Evolutionary conservation across 345 rosid species (phyloP).

Genomic region (Toxicodendron radicans): DNA sequence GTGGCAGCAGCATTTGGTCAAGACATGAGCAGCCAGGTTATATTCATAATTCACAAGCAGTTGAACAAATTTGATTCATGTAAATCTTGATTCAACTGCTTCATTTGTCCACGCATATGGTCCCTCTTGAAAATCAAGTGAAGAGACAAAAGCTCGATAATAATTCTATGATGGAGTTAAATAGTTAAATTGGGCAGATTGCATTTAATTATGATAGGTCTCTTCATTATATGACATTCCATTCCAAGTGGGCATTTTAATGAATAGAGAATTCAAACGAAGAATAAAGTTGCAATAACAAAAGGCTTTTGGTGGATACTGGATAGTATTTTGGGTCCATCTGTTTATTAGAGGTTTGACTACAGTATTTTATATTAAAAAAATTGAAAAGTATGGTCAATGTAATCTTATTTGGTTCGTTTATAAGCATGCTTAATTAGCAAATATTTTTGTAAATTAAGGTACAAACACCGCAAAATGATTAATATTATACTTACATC

Average conservation of each 20-base stretch:
- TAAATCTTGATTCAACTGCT: constrained; percentile 19
- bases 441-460: no score
- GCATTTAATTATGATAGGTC: neutral
- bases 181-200: neutral
- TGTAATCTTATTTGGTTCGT: no score
- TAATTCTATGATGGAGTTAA: neutral
- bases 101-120: neutral
- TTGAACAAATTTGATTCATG: constrained; percentile 29
- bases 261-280: neutral
- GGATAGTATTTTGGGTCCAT: neutral
- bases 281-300: neutral
- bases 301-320: neutral
- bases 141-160: neutral
- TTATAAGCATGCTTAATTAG: no score
- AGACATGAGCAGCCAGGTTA: neutral
- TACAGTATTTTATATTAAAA: neutral
- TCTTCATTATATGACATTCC: neutral
- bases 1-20: neutral
- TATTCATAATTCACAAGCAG: constrained; percentile 22
- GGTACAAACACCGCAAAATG: no score
- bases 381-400: no score
- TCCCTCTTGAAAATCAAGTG: neutral
- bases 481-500: no score
- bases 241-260: neutral
- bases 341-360: neutral